Percentiles rank a stretch among this genome's conserved stretches.
Conservation (phyloP, 2,329 filamentous ascomycete genomes). For the Coniochaeta pulveracea region DNA sequence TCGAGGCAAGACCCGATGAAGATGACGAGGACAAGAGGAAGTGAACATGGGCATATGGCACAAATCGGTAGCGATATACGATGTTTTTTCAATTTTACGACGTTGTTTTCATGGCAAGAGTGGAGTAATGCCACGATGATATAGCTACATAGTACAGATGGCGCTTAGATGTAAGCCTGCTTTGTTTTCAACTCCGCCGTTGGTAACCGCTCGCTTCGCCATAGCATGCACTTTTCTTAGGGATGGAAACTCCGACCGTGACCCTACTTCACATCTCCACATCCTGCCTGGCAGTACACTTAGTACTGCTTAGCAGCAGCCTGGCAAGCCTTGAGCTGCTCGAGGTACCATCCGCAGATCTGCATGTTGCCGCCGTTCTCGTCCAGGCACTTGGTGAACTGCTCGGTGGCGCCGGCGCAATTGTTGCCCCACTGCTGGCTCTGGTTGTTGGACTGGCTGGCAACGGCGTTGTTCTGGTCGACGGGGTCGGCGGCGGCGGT, state of each 20-base stretch:
- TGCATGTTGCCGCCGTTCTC: constrained; percentile 88
- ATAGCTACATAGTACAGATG: too few relatives aligned
- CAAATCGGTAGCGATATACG: too few relatives aligned
- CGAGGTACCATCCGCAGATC: constrained; percentile 96
- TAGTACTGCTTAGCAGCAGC: constrained; percentile 64
- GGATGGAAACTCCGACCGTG: neutral
- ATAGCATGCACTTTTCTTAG: too few relatives aligned
- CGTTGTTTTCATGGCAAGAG: too few relatives aligned
- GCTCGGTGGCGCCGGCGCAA: constrained; percentile 69
- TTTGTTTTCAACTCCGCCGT: too few relatives aligned
- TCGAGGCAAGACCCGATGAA: constrained; percentile 53
- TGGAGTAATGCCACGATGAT: too few relatives aligned
- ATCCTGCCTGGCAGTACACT: too few relatives aligned
- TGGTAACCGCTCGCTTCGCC: too few relatives aligned
- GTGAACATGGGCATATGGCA: constrained; percentile 1
- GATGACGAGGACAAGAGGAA: constrained; percentile 28
- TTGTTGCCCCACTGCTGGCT: constrained; percentile 48
- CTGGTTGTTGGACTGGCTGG: constrained; percentile 38
- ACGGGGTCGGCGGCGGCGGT: constrained; percentile 38
- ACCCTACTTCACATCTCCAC: neutral
- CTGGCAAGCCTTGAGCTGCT: constrained; percentile 91
- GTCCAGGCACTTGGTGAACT: constrained; percentile 94
- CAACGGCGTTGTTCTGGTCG: constrained; percentile 30
- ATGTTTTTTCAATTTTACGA: too few relatives aligned
- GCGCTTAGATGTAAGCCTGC: too few relatives aligned